Conservation (phyloP, 164 flowering plant species). For the Saururus chinensis region DNA sequence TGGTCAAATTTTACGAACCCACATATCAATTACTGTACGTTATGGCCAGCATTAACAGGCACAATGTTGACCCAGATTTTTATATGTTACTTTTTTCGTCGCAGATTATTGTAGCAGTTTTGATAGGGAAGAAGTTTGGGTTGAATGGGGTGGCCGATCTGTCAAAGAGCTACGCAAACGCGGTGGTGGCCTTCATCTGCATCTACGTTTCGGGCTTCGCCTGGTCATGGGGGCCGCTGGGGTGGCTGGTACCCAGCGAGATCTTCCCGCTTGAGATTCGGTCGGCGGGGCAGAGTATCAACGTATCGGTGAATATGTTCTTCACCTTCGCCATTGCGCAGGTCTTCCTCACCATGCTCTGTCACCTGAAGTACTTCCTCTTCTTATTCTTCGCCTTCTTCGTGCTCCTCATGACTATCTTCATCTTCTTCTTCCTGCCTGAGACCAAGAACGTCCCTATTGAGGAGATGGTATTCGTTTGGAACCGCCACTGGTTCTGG, state of each 20-base stretch:
- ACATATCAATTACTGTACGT: no score
- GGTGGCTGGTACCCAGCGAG: conserved; percentile 27
- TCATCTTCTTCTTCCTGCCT: conserved; percentile 19
- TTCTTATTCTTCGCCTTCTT: conserved; percentile 21
- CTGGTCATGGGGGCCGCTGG: conserved; percentile 27
- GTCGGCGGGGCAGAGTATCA: conserved; percentile 24
- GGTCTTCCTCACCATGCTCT: conserved; percentile 18
- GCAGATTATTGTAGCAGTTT: conserved; percentile 10
- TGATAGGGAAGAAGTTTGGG: conserved; percentile 18
- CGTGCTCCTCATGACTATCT: conserved; percentile 14
- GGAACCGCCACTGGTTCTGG: conserved; percentile 26
- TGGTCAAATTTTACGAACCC: no score
- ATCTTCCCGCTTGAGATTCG: conserved; percentile 25
- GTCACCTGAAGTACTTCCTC: conserved; percentile 19
- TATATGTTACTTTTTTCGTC: not conserved
- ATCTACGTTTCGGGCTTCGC: conserved; percentile 22
- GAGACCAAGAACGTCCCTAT: conserved; percentile 23
- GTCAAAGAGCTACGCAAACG: conserved; percentile 6
- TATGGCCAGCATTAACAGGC: no score
- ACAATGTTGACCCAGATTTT: not conserved
- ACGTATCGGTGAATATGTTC: conserved; percentile 21
- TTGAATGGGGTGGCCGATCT: conserved; percentile 10
- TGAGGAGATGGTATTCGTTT: conserved; percentile 19
- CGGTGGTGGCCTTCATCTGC: conserved; percentile 14
- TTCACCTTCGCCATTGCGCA: conserved; percentile 22